phyloP scores from a whole-genome alignment of 768 basidiomycete genomes.

The Sporobolomyces pararoseus region DNA sequence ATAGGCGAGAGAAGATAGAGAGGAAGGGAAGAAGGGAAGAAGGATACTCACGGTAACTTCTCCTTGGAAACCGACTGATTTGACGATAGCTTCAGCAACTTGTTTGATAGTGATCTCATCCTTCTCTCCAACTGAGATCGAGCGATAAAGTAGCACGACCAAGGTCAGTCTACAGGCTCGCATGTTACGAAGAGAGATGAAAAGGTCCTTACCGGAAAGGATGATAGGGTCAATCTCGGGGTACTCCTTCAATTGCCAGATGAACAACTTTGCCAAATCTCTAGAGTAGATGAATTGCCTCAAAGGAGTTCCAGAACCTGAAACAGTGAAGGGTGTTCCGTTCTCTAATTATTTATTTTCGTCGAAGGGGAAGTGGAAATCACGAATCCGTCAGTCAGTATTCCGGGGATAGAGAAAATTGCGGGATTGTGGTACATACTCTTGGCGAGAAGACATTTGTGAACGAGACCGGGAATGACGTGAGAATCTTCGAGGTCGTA shows the following conservation, averaged over 20 bases:
- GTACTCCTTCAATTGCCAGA: slow-evolving; percentile 77
- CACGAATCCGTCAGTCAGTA: slow-evolving; percentile 16
- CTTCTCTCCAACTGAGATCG: slow-evolving; percentile 70
- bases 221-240: slow-evolving; percentile 89
- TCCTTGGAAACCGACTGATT: slow-evolving; percentile 71
- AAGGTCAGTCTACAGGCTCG: too few species aligned
- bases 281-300: slow-evolving; percentile 98
- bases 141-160: too few species aligned
- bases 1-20: slow-evolving; percentile 1
- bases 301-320: slow-evolving; percentile 84
- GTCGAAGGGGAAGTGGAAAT: too few species aligned
- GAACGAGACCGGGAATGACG: slow-evolving; percentile 89
- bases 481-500: slow-evolving; percentile 87
- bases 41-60: slow-evolving; percentile 68
- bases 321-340: slow-evolving; percentile 76
- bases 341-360: too few species aligned
- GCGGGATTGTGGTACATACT: slow-evolving; percentile 54
- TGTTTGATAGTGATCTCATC: slow-evolving; percentile 91
- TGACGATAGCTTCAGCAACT: slow-evolving; percentile 85
- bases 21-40: slow-evolving; percentile 19
- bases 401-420: not conserved
- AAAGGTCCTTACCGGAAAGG: slow-evolving; percentile 67
- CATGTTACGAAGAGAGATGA: not conserved
- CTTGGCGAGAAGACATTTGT: slow-evolving; percentile 88
- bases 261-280: slow-evolving; percentile 90